Evolutionary conservation across 2,329 filamentous ascomycete species (phyloP), one percentile per base, ranked within the genome.

Genomic region (Colletotrichum sp.): DNA sequence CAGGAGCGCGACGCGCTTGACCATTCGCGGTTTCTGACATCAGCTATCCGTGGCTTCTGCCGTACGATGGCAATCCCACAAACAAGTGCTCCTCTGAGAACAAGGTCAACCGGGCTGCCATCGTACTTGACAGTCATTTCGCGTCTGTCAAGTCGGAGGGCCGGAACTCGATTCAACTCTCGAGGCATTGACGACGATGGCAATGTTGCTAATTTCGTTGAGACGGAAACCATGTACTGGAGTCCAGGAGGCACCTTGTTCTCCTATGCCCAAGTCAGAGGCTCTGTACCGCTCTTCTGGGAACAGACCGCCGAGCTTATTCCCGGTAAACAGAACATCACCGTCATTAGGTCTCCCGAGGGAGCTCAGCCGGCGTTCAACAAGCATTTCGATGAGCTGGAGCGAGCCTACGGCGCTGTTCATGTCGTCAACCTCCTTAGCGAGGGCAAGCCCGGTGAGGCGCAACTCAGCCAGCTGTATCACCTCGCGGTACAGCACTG

Each of bases 191-290:
- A 99, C 81, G 97, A 99, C 82, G 96, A 98, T 81, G 97, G 97
- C 16, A 95, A 98, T 80, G 97, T 98, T 32, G 96, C 97, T 76
- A 99, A 99, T 84, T 99, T 98, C 84, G 97, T 98, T n/a, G 97
- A 99, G 85, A 97, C 96, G 0, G 97, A 99, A 85, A 98, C 96
- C 0, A 92, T 96, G 55, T 96, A 97, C 81, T 98, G 95, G 94
- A 94, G 93, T 79, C 94, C 94, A 1, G 91, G 92, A 1, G 91
- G 92, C 5, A 87, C 95, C 8, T 92, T 95, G 71, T 98, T 98
- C 83, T 98, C 97, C 0, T 99, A 98, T 84, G 95, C 93, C 3
- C 97, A 99, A 84, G 92, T 97, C 30, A 92, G 97, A 80, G 97
- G 97, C 48, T 98, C 96, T 8, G 95, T 99, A 9, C 97, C 97